phyloP scores from a whole-genome alignment of 352 stramenopile species.

The Phytopythium delawarense region DNA sequence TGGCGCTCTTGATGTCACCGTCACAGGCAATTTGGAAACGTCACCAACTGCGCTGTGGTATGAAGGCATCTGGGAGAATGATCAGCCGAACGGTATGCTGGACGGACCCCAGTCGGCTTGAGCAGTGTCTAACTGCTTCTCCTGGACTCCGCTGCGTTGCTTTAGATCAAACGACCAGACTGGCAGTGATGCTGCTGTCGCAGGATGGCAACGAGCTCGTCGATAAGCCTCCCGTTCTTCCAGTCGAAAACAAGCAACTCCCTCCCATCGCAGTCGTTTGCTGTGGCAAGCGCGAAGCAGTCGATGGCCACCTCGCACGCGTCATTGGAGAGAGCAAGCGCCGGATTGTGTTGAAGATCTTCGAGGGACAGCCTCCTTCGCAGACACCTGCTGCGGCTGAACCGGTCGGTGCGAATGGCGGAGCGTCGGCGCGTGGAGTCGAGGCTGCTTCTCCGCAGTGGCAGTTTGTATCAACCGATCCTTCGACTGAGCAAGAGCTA shows the following conservation, averaged over 20 bases:
- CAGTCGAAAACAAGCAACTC: slow-evolving; percentile 16
- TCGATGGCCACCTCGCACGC: background rate
- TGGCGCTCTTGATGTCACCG: slow-evolving; percentile 10
- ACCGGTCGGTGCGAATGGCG: background rate
- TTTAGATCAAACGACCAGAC: slow-evolving; percentile 3
- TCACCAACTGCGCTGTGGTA: slow-evolving; percentile 10
- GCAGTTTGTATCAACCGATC: slow-evolving; percentile 15
- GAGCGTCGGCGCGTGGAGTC: background rate
- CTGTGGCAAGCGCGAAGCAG: slow-evolving; percentile 1
- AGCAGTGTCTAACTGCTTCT: background rate
- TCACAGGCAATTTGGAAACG: background rate
- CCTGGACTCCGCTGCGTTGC: background rate
- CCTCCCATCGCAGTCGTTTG: slow-evolving; percentile 12
- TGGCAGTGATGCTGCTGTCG: slow-evolving; percentile 3
- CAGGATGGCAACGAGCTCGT: background rate
- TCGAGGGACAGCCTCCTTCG: slow-evolving; percentile 21
- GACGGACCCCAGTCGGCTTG: background rate
- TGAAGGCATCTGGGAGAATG: slow-evolving; percentile 13
- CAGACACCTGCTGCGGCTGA: background rate
- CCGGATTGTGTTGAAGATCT: slow-evolving; percentile 30
- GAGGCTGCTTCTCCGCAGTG: slow-evolving; percentile 10
- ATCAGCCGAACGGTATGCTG: slow-evolving; percentile 18
- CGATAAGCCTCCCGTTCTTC: slow-evolving; percentile 11
- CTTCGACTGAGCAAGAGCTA: background rate
- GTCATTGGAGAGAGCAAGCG: slow-evolving; percentile 34